Percentiles rank a stretch among this genome's conserved stretches.
phyloP scores from a whole-genome alignment of 2,329 filamentous ascomycete species.

The Pyrenophora tritici-repentis region DNA sequence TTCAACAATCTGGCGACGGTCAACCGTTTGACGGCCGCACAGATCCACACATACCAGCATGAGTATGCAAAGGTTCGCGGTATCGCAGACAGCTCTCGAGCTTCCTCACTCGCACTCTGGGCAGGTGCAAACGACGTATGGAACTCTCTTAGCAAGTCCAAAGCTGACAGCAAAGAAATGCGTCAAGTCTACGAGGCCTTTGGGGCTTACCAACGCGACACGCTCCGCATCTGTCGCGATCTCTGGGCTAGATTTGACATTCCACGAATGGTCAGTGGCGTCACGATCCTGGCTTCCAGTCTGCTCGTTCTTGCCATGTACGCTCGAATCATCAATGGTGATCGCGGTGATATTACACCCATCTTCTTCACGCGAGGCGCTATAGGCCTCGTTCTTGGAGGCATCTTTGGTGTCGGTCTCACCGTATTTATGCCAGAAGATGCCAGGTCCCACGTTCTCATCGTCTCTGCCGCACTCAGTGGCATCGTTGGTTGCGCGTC shows the following conservation, averaged over 20 bases:
- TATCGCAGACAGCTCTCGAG: slow-evolving; percentile 64
- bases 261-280: slow-evolving; percentile 79
- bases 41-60: slow-evolving; percentile 85
- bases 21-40: slow-evolving; percentile 76
- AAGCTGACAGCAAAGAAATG: slow-evolving; percentile 45
- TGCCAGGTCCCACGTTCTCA: slow-evolving; percentile 47
- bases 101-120: slow-evolving; percentile 65
- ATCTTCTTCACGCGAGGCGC: slow-evolving; percentile 58
- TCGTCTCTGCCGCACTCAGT: slow-evolving; percentile 49
- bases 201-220: slow-evolving; percentile 75
- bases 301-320: slow-evolving; percentile 75
- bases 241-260: slow-evolving; percentile 95
- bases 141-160: slow-evolving; percentile 48
- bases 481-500: slow-evolving; percentile 48
- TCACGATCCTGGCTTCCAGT: slow-evolving; percentile 70
- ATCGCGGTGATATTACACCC: slow-evolving; percentile 60
- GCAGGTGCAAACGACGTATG: slow-evolving; percentile 60
- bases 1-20: slow-evolving; percentile 80
- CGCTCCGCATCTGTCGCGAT: slow-evolving; percentile 75
- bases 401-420: slow-evolving; percentile 48
- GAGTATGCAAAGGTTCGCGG: slow-evolving; percentile 78
- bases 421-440: slow-evolving; percentile 51
- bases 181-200: slow-evolving; percentile 62
- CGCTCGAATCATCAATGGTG: slow-evolving; percentile 61
- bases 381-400: slow-evolving; percentile 55